Conservation (phyloP, 2,329 filamentous ascomycete genomes). For the Colletotrichum eremochloae region DNA sequence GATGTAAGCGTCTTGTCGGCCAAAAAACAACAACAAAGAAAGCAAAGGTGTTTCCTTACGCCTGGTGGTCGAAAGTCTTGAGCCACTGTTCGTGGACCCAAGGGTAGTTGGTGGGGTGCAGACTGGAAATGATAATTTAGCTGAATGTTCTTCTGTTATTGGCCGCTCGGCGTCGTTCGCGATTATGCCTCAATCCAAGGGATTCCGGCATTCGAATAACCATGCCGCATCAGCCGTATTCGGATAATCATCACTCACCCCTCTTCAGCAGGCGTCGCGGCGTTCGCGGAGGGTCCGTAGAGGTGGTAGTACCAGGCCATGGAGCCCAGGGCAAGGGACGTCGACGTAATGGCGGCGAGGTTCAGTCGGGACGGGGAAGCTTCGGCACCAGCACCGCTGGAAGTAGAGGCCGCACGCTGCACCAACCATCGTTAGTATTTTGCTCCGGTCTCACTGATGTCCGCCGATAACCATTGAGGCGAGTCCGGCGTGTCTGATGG, state of each 20-base stretch:
- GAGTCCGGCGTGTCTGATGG: constrained; percentile 35
- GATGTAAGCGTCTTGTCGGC: constrained; percentile 38
- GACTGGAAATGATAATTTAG: constrained; percentile 64
- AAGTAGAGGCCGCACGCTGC: constrained; percentile 78
- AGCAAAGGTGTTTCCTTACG: constrained; percentile 70
- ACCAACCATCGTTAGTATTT: constrained; percentile 55
- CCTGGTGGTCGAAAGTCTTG: constrained; percentile 97
- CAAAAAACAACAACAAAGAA: constrained; percentile 5
- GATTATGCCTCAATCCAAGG: constrained; percentile 42
- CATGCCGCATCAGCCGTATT: constrained; percentile 26
- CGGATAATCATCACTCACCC: constrained; percentile 78
- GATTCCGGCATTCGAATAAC: constrained; percentile 28
- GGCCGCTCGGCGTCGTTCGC: constrained; percentile 23
- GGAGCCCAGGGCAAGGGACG: constrained; percentile 86
- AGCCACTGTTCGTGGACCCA: constrained; percentile 94
- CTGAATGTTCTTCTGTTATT: constrained; percentile 25
- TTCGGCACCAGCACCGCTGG: constrained; percentile 78
- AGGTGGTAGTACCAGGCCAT: constrained; percentile 98
- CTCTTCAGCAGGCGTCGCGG: constrained; percentile 95
- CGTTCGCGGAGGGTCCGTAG: constrained; percentile 88
- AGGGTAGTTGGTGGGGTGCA: constrained; percentile 92
- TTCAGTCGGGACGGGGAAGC: constrained; percentile 84
- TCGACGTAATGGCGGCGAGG: constrained; percentile 87
- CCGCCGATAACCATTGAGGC: constrained; percentile 43
- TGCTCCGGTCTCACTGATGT: constrained; percentile 42